Base-by-base conservation (phyloP, 352 stramenopile species). In the Pythium chondricola region DNA sequence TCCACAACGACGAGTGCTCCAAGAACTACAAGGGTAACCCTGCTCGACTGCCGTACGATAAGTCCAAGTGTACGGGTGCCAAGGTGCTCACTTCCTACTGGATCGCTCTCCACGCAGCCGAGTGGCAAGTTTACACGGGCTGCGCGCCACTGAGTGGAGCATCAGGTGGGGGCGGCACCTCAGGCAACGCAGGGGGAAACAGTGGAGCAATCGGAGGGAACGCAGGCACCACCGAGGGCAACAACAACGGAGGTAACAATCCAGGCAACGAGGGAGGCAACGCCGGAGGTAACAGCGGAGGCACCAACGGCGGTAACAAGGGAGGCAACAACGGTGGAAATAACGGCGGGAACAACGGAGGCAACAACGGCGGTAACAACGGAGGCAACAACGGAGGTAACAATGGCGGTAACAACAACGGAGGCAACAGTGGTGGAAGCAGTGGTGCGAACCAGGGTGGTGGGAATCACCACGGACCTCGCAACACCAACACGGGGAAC, bases 41-140 rank as follows among this genome's bases (percentile, higher is more conserved):
- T 3, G 51, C 43, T 26, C 44, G 41, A 17, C 27, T 58, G 11
- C 44, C 52, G 17, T 61, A 51, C 50, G 35, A 58, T 11, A 50
- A 51, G 33, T 31, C 48, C 53, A 63, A 60, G 55, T 71, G 63
- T 35, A 49, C 39, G 10, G 63, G 63, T 26, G 42, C 45, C 10
- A 65, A 61, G 18, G 32, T 59, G 53, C 49, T 68, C 22, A 41
- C 42, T 21, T 44, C 38, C 11, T 47, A 57, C 41, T 71, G 63
- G 63, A 35, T 67, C 14, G 63, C 63, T 17, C 41, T 71, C 48
- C 63, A 72, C 44, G 35, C 42, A 9, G 10, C 55, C 11, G 32
- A 56, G 3, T 72, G 58, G 63, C 63, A 72, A 25, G 46, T 61
- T 3, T 63, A 72, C 55, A 64, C 55, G 2, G 52, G 58, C 48